Evolutionary conservation across 108 stramenopile genomes (phyloP).

Genomic region (Conticribra guillardii): DNA sequence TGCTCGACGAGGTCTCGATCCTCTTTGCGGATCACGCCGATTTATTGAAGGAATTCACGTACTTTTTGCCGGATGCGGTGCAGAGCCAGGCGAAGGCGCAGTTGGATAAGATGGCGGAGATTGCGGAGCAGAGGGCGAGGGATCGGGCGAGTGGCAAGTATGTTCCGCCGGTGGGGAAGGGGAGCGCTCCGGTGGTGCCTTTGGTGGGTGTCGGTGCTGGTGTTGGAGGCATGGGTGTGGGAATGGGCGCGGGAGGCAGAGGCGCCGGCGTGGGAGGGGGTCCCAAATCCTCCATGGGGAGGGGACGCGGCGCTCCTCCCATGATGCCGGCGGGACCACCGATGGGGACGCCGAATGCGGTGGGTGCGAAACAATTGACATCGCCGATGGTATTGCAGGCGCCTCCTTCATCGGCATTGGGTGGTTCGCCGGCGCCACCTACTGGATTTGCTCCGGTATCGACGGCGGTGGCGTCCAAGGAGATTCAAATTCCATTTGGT

Average conservation of each 20-base stretch:
- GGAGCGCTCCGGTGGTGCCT: neutral
- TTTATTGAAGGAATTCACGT: constrained; percentile 97
- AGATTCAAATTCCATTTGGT: constrained; percentile 71
- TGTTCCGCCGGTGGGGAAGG: neutral
- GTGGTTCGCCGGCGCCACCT: too few relatives aligned
- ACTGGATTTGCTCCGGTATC: neutral
- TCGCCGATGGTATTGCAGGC: too few relatives aligned
- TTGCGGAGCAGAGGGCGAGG: constrained; percentile 84
- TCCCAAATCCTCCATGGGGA: neutral
- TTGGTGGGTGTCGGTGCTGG: neutral
- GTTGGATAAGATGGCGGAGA: constrained; percentile 81
- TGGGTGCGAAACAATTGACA: neutral
- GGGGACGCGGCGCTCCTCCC: constrained; percentile 22
- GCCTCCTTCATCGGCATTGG: too few relatives aligned
- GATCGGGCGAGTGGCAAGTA: constrained; percentile 23
- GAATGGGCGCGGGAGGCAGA: neutral
- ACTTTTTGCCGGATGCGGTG: constrained; percentile 98
- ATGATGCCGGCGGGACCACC: neutral
- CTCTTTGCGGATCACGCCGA: constrained; percentile 99
- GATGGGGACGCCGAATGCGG: neutral
- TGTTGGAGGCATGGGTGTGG: neutral
- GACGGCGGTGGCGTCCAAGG: neutral
- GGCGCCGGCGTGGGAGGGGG: neutral
- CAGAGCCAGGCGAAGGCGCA: constrained; percentile 96
- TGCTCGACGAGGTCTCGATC: constrained; percentile 92